These are phyloP conservation scores for Encephalitozoon intestinalis DNA, from an alignment of 371 early-diverging fungal genomes.

Conservation along the genomic window DNA sequence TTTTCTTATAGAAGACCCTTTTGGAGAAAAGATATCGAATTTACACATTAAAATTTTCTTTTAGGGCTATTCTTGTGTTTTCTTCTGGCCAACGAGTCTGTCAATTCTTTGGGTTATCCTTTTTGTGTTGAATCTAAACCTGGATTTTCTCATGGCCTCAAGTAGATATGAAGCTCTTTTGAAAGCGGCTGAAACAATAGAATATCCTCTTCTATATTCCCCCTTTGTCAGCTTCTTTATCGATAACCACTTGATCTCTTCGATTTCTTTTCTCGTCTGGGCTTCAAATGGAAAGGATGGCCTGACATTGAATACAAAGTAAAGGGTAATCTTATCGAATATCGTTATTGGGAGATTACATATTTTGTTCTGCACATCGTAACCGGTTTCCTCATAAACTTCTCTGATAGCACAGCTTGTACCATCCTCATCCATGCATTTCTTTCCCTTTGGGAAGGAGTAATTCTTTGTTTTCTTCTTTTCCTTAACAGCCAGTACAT, in stretches of 20 bases:
- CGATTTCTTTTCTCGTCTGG: slow-evolving; percentile 85
- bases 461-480: slow-evolving; percentile 75
- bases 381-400: slow-evolving; percentile 87
- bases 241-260: slow-evolving; percentile 54
- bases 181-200: not conserved
- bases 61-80: not conserved
- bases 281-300: slow-evolving; percentile 74
- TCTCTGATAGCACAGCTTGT: slow-evolving; percentile 84
- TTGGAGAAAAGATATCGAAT: not conserved
- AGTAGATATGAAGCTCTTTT: not conserved
- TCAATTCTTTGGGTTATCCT: slow-evolving; percentile 8
- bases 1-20: slow-evolving; percentile 36
- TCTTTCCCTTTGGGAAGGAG: slow-evolving; percentile 98
- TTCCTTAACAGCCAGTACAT: slow-evolving; percentile 73
- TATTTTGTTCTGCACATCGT: slow-evolving; percentile 70
- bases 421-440: slow-evolving; percentile 83
- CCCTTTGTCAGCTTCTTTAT: slow-evolving; percentile 9
- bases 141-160: not conserved
- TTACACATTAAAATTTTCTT: not conserved
- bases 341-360: slow-evolving; percentile 32
- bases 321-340: slow-evolving; percentile 73
- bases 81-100: not conserved
- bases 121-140: not conserved
- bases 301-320: slow-evolving; percentile 75
- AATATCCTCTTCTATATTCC: not conserved